Percentiles rank a stretch among this genome's conserved stretches.
These are phyloP conservation scores for Trifolium repens DNA, from an alignment of 306 rosid species.

Conservation along the genomic window DNA sequence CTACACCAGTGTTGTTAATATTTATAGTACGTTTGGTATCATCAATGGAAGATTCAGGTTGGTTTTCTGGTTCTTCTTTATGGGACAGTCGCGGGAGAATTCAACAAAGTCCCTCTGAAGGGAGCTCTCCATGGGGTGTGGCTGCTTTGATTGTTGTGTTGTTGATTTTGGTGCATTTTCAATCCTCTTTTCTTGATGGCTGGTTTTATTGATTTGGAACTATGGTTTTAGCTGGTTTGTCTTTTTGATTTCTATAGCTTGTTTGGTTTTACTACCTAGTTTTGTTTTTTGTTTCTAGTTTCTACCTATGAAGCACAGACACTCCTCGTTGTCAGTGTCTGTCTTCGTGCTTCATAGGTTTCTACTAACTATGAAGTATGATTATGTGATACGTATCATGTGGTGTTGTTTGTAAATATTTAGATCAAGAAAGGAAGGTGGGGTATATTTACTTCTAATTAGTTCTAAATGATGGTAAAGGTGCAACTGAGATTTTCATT, in stretches of 20 bases:
- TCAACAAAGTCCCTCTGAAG: conserved; percentile 61
- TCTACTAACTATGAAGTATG: conserved; percentile 7
- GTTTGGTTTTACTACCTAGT: background rate
- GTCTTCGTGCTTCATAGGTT: too few relatives aligned
- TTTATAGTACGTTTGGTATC: conserved; percentile 70
- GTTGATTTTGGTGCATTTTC: conserved; percentile 72
- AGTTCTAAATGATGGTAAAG: background rate
- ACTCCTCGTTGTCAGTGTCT: too few relatives aligned
- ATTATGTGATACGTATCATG: background rate
- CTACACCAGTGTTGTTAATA: conserved; percentile 56
- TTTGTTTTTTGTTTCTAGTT: background rate
- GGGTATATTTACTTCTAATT: background rate
- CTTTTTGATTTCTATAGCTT: conserved; percentile 5
- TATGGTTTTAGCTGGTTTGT: background rate
- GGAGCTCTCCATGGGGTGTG: conserved; percentile 94
- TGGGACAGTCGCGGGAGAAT: conserved; percentile 59
- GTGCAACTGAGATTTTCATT: background rate
- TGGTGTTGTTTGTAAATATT: conserved; percentile 33
- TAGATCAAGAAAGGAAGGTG: conserved; percentile 24
- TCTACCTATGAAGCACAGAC: background rate
- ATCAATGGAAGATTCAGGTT: conserved; percentile 56
- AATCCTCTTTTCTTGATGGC: conserved; percentile 65
- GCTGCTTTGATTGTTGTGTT: conserved; percentile 78
- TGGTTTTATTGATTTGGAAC: conserved; percentile 56
- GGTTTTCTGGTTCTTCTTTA: conserved; percentile 53